phyloP scores from a whole-genome alignment of 805 yeast genomes.

The Ogataea methanolica region DNA sequence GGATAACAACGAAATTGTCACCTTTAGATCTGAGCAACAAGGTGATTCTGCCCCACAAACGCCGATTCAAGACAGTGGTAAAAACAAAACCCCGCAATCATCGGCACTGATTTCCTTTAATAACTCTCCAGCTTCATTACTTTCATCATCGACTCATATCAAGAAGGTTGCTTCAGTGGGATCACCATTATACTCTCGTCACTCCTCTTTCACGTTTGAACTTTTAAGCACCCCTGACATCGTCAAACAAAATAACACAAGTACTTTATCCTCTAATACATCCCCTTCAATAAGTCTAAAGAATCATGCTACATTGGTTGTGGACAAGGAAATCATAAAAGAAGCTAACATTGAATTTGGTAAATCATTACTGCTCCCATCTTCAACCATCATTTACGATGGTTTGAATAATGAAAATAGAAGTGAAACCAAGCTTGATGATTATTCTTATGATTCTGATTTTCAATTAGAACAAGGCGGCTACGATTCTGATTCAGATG shows the following conservation, averaged over 20 bases:
- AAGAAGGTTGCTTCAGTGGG: conserved; percentile 18
- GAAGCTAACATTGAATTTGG: background rate
- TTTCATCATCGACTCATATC: conserved; percentile 10
- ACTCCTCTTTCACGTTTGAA: conserved; percentile 25
- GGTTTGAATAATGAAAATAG: too few species aligned
- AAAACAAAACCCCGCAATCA: background rate
- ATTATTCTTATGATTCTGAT: background rate
- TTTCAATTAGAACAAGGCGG: background rate
- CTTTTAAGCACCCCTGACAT: conserved; percentile 15
- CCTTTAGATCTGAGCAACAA: too few species aligned
- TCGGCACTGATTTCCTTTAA: background rate
- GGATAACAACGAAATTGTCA: too few species aligned
- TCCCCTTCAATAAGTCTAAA: too few species aligned
- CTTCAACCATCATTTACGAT: too few species aligned
- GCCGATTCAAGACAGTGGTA: too few species aligned
- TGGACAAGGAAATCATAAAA: too few species aligned
- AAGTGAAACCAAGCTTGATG: background rate
- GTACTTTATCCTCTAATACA: too few species aligned
- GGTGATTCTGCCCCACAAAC: too few species aligned
- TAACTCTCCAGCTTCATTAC: background rate
- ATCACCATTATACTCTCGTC: conserved; percentile 22
- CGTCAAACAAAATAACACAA: background rate
- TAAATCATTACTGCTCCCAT: too few species aligned
- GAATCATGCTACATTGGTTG: too few species aligned
- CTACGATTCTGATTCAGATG: conserved; percentile 1